A percentile compares a stretch with the other conserved stretches of the same genome.
Conservation (phyloP, 2,329 filamentous ascomycete species). For the Ciborinia camelliae region DNA sequence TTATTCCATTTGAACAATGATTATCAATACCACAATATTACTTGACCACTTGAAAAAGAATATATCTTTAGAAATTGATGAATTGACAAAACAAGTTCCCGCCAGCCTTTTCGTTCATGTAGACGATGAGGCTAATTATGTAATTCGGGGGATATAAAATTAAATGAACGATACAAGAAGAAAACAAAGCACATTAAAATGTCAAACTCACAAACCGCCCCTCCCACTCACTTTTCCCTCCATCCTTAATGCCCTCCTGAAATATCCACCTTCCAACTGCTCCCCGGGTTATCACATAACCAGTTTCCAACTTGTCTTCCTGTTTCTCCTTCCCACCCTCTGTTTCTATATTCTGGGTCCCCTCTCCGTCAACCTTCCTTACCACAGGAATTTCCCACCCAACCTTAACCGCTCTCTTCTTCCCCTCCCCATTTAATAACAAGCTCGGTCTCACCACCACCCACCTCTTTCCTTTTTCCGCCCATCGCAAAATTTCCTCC, state of each 20-base stretch:
- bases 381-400: slow-evolving; percentile 1
- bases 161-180: background rate
- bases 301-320: background rate
- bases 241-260: background rate
- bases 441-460: background rate
- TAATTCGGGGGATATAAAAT: background rate
- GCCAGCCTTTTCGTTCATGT: no score
- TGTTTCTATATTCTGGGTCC: no score
- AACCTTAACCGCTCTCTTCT: background rate
- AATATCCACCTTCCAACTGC: background rate
- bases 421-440: background rate
- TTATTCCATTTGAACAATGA: background rate
- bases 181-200: background rate
- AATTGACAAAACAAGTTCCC: background rate
- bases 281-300: background rate
- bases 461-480: background rate
- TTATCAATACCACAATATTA: accelerated
- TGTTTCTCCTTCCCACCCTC: background rate
- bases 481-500: background rate
- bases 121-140: no score
- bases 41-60: background rate
- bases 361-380: background rate
- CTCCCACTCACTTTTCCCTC: background rate
- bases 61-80: background rate
- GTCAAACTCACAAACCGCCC: slow-evolving; percentile 6